Conservation (phyloP, 106 monocot genomes). For the Allium cepa region DNA sequence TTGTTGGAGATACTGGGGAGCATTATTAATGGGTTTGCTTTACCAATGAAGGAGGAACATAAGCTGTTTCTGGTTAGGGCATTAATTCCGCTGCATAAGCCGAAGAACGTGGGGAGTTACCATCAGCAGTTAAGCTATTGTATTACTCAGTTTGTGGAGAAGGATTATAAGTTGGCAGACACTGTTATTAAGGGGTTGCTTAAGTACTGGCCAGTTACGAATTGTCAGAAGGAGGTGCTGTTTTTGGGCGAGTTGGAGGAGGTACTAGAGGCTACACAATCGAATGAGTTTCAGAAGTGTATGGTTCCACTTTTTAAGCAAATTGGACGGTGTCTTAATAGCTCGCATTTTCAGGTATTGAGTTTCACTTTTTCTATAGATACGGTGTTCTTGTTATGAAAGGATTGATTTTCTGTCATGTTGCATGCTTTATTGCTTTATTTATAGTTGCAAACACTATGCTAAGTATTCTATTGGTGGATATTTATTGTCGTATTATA, state of each 20-base stretch:
- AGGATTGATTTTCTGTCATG: background rate
- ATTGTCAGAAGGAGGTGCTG: slow-evolving; percentile 41
- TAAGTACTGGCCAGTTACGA: slow-evolving; percentile 47
- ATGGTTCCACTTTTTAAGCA: slow-evolving; percentile 43
- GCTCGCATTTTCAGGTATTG: slow-evolving; percentile 61
- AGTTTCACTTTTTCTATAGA: background rate
- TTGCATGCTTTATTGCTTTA: background rate
- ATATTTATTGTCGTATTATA: no score
- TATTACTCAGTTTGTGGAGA: slow-evolving; percentile 41
- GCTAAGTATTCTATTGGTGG: no score
- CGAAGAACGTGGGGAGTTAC: slow-evolving; percentile 26
- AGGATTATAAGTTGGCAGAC: slow-evolving; percentile 46
- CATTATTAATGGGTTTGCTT: slow-evolving; percentile 41
- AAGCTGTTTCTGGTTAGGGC: slow-evolving; percentile 41
- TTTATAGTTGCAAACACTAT: no score
- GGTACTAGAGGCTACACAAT: slow-evolving; percentile 34
- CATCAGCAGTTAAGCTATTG: slow-evolving; percentile 45
- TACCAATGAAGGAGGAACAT: slow-evolving; percentile 56
- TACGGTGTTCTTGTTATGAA: background rate
- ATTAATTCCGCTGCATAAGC: slow-evolving; percentile 40
- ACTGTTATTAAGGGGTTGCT: slow-evolving; percentile 31
- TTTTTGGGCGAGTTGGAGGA: slow-evolving; percentile 42
- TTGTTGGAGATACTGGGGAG: slow-evolving; percentile 40
- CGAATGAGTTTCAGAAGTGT: slow-evolving; percentile 41
- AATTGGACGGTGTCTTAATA: slow-evolving; percentile 45